Evolutionary conservation across 2,329 filamentous ascomycete species (phyloP), one percentile per base, ranked within the genome.

Genomic region (Phialophora verrucosa): DNA sequence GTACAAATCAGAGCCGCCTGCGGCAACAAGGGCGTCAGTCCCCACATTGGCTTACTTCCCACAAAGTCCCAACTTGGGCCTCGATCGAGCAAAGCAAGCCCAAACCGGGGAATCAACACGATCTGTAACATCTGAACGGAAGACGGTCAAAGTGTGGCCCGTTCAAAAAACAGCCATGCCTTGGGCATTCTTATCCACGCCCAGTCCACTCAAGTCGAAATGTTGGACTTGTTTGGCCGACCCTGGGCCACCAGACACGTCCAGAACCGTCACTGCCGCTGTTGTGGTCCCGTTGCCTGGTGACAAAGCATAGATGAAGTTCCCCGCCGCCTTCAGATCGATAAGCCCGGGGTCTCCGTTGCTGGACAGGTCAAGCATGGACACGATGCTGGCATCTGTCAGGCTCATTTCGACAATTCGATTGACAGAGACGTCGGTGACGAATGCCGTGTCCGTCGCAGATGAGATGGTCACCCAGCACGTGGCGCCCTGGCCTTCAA

Each of bases 381-480:
- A 73, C 2, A 84, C 54, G 10, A 89, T 77, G 10, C 76, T 80
- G 0, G 85, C 85, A 65, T 85, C 81, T 0, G 72, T 63, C 0
- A 81, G 54, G 50, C 82, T 83, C 78, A 89, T 83, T 76, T 89
- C 86, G 0, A 89, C 81, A 0, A 90, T 71, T 3, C 81, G 79
- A 72, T 87, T 83, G 2, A 77, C 70, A 0, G 64, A 82, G 0
- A 83, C 84, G 68, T 90, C 87, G 0, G 86, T 84, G 3, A 90
- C 84, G 65, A 87, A 90, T 0, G 83, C 84, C 0, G 81, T 85
- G 7, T 78, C 75, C 0, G 84, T 85, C 0, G 76, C 74, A 0
- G 76, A 64, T 0, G 83, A 85, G 49, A 87, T 77, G 0, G 85
- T 78, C 0, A 78, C 80, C 87, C 87, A 89, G 74, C 87, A 89